phyloP scores from a whole-genome alignment of 495 filamentous ascomycete genomes.

The Massariosphaeria phaeospora region DNA sequence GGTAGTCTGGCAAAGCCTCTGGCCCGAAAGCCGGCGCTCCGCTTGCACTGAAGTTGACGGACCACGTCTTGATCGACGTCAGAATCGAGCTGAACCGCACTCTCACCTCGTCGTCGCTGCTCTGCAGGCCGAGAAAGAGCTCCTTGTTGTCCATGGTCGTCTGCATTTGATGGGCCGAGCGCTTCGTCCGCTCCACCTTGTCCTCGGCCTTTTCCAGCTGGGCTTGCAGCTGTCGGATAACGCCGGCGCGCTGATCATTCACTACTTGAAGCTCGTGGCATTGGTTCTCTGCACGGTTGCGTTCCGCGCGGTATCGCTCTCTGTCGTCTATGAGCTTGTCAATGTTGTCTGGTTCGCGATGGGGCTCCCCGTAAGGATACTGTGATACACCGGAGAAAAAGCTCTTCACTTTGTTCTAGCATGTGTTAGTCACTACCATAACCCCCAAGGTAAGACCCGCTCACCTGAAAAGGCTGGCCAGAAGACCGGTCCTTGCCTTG shows the following conservation, averaged over 20 bases:
- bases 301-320: neutral
- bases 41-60: conserved; percentile 15
- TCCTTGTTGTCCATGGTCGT: conserved; percentile 32
- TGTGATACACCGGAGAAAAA: no score
- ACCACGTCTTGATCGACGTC: conserved; percentile 32
- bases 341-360: neutral
- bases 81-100: conserved; percentile 17
- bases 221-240: neutral
- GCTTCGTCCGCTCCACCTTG: conserved; percentile 14
- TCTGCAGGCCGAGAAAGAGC: conserved; percentile 25
- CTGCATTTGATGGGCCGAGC: conserved; percentile 18
- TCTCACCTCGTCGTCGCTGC: conserved; percentile 17
- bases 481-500: no score
- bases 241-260: neutral
- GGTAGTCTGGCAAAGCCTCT: neutral
- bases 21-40: neutral
- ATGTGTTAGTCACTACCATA: no score
- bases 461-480: no score
- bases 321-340: neutral
- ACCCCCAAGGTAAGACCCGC: no score
- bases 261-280: neutral
- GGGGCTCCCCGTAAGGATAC: neutral
- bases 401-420: no score
- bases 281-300: neutral
- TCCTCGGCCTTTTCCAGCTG: conserved; percentile 7